A percentile compares a stretch with the other conserved stretches of the same genome.
phyloP scores from a whole-genome alignment of 768 basidiomycete genomes.

The Panellus pusillus region DNA sequence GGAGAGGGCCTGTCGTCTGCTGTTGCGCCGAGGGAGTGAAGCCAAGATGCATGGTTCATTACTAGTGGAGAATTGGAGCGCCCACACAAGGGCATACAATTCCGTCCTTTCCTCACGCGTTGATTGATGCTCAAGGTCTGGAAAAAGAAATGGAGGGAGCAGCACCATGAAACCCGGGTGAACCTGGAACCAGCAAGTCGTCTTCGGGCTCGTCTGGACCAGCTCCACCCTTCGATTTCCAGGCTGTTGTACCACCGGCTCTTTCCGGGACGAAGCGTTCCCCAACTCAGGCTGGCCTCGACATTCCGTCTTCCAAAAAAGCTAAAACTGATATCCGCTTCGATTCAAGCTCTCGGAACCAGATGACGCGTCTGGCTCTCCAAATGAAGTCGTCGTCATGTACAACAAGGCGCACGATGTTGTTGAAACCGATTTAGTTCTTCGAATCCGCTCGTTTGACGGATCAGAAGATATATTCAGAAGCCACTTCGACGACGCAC shows the following conservation, averaged over 20 bases:
- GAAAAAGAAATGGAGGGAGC: conserved; percentile 49
- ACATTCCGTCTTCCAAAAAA: conserved; percentile 8
- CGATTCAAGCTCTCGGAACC: conserved; percentile 7
- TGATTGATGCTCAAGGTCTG: conserved; percentile 48
- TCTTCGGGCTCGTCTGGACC: conserved; percentile 22
- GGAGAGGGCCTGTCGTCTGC: conserved; percentile 24
- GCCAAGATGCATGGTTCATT: conserved; percentile 55
- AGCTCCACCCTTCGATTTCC: conserved; percentile 16
- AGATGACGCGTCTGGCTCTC: conserved; percentile 1
- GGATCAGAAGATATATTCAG: conserved; percentile 36
- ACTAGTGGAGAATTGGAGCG: conserved; percentile 21
- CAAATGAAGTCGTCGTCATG: conserved; percentile 1
- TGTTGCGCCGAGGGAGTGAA: conserved; percentile 32
- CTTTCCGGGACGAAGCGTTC: conserved; percentile 15
- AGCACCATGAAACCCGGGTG: conserved; percentile 30
- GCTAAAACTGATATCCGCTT: not conserved
- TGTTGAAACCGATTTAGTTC: conserved; percentile 13
- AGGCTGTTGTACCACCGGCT: conserved; percentile 2
- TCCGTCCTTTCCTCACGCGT: not conserved
- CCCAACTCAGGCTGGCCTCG: conserved; percentile 5
- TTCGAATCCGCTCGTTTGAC: conserved; percentile 31
- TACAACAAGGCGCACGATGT: conserved; percentile 4
- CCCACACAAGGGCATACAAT: not conserved
- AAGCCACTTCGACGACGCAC: conserved; percentile 48
- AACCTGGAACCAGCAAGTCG: conserved; percentile 27